Evolutionary conservation across 2,329 filamentous ascomycete species (phyloP).

Genomic region (Monilinia fructigena): DNA sequence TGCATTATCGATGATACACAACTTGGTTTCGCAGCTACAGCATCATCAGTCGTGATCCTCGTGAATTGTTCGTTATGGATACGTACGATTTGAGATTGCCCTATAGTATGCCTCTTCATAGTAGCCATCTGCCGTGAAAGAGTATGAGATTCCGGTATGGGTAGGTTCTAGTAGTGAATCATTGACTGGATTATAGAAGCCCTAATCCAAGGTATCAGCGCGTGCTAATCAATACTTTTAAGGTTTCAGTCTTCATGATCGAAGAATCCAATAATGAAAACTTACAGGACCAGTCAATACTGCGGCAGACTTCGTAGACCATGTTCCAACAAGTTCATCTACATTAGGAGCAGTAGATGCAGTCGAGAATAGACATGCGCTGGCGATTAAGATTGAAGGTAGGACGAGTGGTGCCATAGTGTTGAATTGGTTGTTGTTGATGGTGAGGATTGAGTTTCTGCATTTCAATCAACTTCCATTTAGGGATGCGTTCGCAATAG

Average conservation of each 20-base stretch:
- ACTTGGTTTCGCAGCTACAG: conserved; percentile 54
- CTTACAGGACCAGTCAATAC: conserved; percentile 68
- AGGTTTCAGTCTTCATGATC: conserved; percentile 22
- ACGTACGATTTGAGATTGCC: conserved; percentile 65
- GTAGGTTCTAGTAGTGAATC: conserved; percentile 66
- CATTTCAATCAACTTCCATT: conserved; percentile 12
- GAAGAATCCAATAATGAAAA: conserved; percentile 35
- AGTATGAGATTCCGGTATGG: conserved; percentile 70
- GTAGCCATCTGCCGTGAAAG: conserved; percentile 65
- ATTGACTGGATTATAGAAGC: conserved; percentile 66
- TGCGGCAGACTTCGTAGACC: conserved; percentile 68
- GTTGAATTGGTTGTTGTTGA: conserved; percentile 24
- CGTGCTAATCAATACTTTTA: conserved; percentile 25
- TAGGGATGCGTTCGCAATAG: conserved; percentile 21
- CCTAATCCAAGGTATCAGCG: conserved; percentile 45
- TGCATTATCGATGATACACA: conserved; percentile 67
- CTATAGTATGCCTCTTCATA: conserved; percentile 71
- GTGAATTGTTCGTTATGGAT: conserved; percentile 7
- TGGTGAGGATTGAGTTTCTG: neutral
- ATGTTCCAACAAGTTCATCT: conserved; percentile 61
- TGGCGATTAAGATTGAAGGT: conserved; percentile 42
- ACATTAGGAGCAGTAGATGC: conserved; percentile 45
- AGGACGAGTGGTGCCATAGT: conserved; percentile 39
- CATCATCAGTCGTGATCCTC: conserved; percentile 23
- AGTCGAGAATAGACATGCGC: conserved; percentile 35